Evolutionary conservation across 495 filamentous ascomycete species (phyloP), one percentile per base, ranked within the genome.

Genomic region (Lichina pygmaea): DNA sequence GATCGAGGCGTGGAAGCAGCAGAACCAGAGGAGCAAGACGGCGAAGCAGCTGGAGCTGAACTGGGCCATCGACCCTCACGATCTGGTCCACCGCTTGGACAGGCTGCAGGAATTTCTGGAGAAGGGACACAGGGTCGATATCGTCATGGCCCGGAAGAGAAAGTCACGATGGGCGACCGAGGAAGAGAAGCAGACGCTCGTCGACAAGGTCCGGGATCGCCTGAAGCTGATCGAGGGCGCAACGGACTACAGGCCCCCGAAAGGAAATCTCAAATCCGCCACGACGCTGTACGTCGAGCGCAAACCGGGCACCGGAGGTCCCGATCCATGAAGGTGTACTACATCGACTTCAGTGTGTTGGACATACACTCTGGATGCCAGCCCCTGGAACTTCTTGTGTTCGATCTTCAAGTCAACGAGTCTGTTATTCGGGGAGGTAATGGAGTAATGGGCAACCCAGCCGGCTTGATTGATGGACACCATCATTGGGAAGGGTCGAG

Each of bases 41-140:
- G 31, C 55, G 6, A 91, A 93, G 63, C 72, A 78, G 54, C 54
- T 93, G 12, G 84, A 92, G 61, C 24, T 93, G 49, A 82, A 82
- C 58, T 93, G 84, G 84, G 72, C 77, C 30, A 84, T 86, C 50
- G 73, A 72, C 45, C 50, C 55, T 8, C 63, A 79, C 57, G 80
- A 86, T 58, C 58, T 84, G 24, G 51, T 52, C 4, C 73, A 79
- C 54, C 67, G 71, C 42, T 46, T 78, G 52, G 62, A 64, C 41
- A 66, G 71, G 57, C 50, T 85, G 55, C 58, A 59, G 43, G 59
- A 51, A 41, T 86, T 85, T 49, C 50, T 86, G 50, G 55, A 55
- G 7, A 75, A 79, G 51, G 78, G 78, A 3, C 53, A 60, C 34
- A 66, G 57, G 52, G 77, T 86, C 34, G 70, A 80, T 51, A 49